Percentiles rank a stretch among this genome's conserved stretches.
phyloP scores from a whole-genome alignment of 345 rosid genomes.

The Zanthoxylum bungeanum region DNA sequence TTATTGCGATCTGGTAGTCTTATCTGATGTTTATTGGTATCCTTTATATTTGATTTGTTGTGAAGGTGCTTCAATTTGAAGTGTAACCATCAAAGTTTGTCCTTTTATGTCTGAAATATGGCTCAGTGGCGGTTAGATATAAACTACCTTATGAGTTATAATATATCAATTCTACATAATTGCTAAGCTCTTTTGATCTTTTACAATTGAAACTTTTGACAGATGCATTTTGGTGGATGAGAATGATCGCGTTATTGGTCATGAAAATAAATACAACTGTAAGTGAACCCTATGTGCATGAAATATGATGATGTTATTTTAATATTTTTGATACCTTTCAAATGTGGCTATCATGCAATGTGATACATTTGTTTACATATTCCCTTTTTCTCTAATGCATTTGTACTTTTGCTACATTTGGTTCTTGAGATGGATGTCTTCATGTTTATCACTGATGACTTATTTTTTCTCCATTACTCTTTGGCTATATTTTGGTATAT shows the following conservation, averaged over 20 bases:
- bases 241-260: conserved; percentile 74
- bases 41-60: background rate
- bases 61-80: background rate
- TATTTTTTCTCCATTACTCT: background rate
- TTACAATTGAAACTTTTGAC: conserved; percentile 24
- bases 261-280: conserved; percentile 85
- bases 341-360: background rate
- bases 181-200: background rate
- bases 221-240: conserved; percentile 97
- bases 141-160: background rate
- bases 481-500: background rate
- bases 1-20: background rate
- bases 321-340: background rate
- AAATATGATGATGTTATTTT: background rate
- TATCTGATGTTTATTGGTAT: background rate
- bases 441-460: background rate
- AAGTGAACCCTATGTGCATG: conserved; percentile 24
- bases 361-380: background rate
- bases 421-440: background rate
- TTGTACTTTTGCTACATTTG: background rate
- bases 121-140: background rate
- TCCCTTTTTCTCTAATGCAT: background rate
- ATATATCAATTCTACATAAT: background rate
- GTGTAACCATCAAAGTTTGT: background rate
- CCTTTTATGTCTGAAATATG: background rate